These are phyloP conservation scores for Globisporangium recalcitrans DNA, from an alignment of 352 stramenopile species.

Conservation along the genomic window DNA sequence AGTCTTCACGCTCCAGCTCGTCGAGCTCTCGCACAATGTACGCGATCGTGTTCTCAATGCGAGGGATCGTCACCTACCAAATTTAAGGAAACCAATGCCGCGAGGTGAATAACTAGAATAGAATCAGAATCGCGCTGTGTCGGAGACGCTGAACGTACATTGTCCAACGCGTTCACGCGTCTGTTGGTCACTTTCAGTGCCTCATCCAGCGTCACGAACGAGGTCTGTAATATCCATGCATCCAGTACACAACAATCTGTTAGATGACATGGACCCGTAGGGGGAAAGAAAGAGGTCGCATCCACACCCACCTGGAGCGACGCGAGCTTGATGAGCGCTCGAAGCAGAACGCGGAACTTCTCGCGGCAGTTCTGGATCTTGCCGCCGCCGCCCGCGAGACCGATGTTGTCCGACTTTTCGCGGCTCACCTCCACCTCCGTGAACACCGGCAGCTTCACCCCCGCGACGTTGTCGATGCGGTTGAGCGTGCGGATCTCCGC, in stretches of 20 bases:
- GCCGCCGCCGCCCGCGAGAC: slow-evolving; percentile 94
- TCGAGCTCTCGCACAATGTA: slow-evolving; percentile 98
- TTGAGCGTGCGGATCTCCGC: slow-evolving; percentile 95
- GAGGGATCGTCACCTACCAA: slow-evolving; percentile 94
- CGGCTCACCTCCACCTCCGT: slow-evolving; percentile 93
- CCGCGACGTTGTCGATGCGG: slow-evolving; percentile 98
- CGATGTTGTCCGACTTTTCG: slow-evolving; percentile 94
- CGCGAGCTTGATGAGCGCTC: slow-evolving; percentile 84
- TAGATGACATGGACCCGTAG: not conserved
- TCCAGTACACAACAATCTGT: slow-evolving; percentile 20
- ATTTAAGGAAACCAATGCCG: not conserved
- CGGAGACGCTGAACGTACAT: slow-evolving; percentile 39
- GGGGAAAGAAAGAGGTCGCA: not conserved
- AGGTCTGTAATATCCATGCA: slow-evolving; percentile 88
- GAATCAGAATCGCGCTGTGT: not conserved
- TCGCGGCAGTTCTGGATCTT: slow-evolving; percentile 95
- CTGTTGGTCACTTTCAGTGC: slow-evolving; percentile 98
- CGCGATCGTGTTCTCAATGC: slow-evolving; percentile 94
- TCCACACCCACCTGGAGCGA: slow-evolving; percentile 57
- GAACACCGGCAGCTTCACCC: slow-evolving; percentile 99
- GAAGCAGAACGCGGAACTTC: slow-evolving; percentile 82
- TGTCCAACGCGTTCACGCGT: slow-evolving; percentile 98
- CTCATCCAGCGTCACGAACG: slow-evolving; percentile 98
- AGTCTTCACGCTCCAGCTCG: slow-evolving; percentile 98
- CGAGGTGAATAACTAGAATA: not conserved